A percentile compares a stretch with the other conserved stretches of the same genome.
Evolutionary conservation across 202 grass and related monocot genomes (phyloP).

Genomic region (Hordeum pubiflorum): DNA sequence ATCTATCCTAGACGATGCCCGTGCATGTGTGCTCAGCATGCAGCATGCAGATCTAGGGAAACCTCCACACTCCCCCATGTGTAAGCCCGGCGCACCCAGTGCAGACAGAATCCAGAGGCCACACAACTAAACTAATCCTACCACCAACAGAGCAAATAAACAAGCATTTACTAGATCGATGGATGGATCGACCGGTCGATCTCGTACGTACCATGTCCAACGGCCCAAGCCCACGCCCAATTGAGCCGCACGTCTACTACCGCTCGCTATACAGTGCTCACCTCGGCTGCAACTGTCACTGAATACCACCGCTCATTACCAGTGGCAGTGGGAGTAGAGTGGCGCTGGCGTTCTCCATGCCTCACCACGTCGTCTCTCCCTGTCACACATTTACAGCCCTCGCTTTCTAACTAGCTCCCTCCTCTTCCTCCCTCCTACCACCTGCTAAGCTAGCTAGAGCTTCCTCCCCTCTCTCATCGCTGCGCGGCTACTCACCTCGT

Average conservation of each 20-base stretch:
- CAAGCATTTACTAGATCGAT: background rate
- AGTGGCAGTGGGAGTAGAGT: background rate
- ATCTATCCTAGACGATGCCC: background rate
- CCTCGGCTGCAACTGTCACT: no score
- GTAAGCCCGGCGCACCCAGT: background rate
- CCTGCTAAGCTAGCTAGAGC: background rate
- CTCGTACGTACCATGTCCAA: background rate
- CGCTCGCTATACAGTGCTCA: no score
- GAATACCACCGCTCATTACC: background rate
- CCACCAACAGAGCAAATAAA: background rate
- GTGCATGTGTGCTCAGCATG: background rate
- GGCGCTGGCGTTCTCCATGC: background rate
- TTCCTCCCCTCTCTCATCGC: background rate
- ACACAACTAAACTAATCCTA: slow-evolving; percentile 25
- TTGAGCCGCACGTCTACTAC: background rate
- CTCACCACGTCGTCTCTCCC: slow-evolving; percentile 17
- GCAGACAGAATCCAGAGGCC: slow-evolving; percentile 39
- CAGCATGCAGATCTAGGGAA: slow-evolving; percentile 10
- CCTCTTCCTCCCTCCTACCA: background rate
- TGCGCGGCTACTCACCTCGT: background rate
- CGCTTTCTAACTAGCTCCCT: slow-evolving; percentile 13
- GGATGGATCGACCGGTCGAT: background rate
- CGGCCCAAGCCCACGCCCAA: background rate
- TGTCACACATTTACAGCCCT: slow-evolving; percentile 29
- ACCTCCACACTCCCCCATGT: slow-evolving; percentile 2